Base-by-base conservation (phyloP, 1,284 basidiomycete genomes). In the Pseudozyma thailandica region DNA sequence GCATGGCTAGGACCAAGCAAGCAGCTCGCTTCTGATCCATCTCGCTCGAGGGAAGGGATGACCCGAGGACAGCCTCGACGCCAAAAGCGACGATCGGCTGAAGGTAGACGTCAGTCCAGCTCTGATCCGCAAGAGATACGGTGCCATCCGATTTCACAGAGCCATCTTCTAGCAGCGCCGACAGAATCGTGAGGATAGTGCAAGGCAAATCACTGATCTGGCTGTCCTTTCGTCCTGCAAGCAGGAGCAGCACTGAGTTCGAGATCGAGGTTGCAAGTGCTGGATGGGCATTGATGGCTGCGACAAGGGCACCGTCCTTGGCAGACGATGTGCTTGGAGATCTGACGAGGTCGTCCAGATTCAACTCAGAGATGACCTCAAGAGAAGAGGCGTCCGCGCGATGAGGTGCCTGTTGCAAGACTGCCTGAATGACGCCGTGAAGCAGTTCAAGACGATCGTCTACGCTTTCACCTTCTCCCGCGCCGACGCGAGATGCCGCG, bases 241-340 rank as follows among this genome's bases (percentile, higher is more conserved):
- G 41, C 13, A 56, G 15, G 7, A 41, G 42, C 18, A 44, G 38
- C 4, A 60, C 9, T 8, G 48, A 42, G 10, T 30, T 20, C 13
- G 49, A 41, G 4, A 56, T 48, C 18, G 56, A 51, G 16, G n/a
- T 4, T 1, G 63, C 56, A 4, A 59, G 52, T 18, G 27, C 33
- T 2, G 63, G 49, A 16, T 52, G 45, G 3, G 49, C 49, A 7
- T 60, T 49, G n/a, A 66, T 48, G 2, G 63, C 63, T 23, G 53
- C 63, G 20, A 60, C 63, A 28, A 66, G 25, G 23, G 63, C 63
- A 16, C 52, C 63, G 37, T 66, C 63, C 33, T 56, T 41, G 4
- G 56, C 49, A 5, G 48, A 28, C 18, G 47, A 20, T 7, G 16
- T 30, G 28, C 9, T 26, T 10, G 16, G 28, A 2, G 39, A 13